Evolutionary conservation across 176 grass and related monocot genomes (phyloP).

Genomic region (Themeda triandra): DNA sequence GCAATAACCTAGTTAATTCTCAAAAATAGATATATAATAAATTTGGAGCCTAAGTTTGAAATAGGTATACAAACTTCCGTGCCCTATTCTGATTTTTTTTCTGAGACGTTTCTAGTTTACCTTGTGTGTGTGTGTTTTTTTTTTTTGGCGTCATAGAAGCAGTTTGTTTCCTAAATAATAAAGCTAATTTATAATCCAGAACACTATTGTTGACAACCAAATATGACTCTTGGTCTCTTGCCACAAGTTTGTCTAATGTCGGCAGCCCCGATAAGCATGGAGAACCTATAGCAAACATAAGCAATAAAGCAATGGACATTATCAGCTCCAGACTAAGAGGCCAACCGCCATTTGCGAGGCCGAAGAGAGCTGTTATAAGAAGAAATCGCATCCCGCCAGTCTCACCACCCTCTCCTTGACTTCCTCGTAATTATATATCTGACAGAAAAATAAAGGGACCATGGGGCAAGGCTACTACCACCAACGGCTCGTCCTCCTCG

Average conservation of each 20-base stretch:
- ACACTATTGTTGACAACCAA: background rate
- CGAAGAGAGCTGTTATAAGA: slow-evolving; percentile 1
- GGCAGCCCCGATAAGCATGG: background rate
- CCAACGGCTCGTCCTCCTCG: slow-evolving; percentile 7
- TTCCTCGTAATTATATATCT: background rate
- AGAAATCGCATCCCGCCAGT: background rate
- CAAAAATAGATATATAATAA: too few relatives aligned
- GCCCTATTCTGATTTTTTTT: too few relatives aligned
- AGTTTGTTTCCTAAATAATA: too few relatives aligned
- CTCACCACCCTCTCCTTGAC: slow-evolving; percentile 1
- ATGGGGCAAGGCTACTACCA: slow-evolving; percentile 16
- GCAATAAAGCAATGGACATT: slow-evolving; percentile 14
- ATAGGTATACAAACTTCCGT: too few relatives aligned
- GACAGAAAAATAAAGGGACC: slow-evolving; percentile 22
- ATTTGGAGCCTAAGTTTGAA: too few relatives aligned
- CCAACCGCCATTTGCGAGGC: slow-evolving; percentile 16
- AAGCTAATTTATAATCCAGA: too few relatives aligned
- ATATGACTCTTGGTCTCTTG: background rate
- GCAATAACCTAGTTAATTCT: too few relatives aligned
- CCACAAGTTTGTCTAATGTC: background rate
- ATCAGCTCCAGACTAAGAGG: background rate
- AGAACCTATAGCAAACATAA: background rate
- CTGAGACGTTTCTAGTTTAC: too few relatives aligned
- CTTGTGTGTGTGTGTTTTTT: too few relatives aligned
- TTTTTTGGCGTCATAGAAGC: too few relatives aligned